Evolutionary conservation across 176 grass and related monocot species (phyloP).

Genomic region (Oryza australiensis): DNA sequence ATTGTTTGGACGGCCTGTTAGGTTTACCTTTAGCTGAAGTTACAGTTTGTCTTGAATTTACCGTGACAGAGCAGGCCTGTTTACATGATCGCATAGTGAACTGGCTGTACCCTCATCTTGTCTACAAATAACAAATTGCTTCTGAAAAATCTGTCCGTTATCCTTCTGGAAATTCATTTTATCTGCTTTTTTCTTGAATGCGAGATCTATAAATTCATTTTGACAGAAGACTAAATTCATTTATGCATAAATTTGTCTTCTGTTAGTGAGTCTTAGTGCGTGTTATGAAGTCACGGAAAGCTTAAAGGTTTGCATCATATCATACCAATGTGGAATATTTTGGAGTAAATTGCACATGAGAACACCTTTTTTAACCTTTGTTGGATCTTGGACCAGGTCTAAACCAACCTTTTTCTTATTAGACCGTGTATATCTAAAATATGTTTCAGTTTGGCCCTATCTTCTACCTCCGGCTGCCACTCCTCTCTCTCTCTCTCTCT

Average conservation of each 20-base stretch:
- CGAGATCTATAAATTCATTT: not conserved
- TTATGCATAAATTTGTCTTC: not conserved
- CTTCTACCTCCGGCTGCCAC: no score
- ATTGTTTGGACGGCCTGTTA: not conserved
- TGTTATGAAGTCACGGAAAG: no score
- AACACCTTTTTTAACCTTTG: no score
- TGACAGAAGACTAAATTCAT: no score
- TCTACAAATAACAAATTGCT: constrained; percentile 26
- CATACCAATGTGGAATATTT: no score
- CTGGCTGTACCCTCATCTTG: not conserved
- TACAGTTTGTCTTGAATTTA: constrained; percentile 6
- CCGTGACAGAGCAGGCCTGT: not conserved
- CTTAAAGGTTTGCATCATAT: no score
- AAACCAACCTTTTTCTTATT: no score
- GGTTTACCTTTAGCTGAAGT: constrained; percentile 6
- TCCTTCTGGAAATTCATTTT: not conserved
- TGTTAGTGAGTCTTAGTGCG: not conserved
- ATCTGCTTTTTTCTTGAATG: not conserved
- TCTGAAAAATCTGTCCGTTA: not conserved
- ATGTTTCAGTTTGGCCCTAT: no score
- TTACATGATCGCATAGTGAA: not conserved
- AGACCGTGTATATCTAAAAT: no score
- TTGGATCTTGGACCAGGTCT: no score
- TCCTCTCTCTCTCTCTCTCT: no score
- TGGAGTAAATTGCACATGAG: no score